Evolutionary conservation across 345 rosid genomes (phyloP).

Genomic region (Citrus medica): DNA sequence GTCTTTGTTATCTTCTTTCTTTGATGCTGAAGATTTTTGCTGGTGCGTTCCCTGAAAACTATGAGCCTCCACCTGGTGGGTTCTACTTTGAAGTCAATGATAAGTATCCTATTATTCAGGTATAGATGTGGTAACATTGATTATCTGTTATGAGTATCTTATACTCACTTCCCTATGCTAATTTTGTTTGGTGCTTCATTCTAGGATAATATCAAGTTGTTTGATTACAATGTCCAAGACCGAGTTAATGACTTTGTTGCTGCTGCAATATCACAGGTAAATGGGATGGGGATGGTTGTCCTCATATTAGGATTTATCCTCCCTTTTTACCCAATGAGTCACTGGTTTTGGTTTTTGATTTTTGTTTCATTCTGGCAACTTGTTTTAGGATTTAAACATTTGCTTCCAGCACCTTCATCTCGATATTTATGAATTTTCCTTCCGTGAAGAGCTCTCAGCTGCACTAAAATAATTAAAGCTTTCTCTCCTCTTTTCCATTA

Average conservation of each 20-base stretch:
- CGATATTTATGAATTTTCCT: background rate
- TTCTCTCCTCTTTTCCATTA: background rate
- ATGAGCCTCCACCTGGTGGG: conserved; percentile 91
- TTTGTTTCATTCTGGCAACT: background rate
- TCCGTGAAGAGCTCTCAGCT: background rate
- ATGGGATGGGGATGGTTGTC: conserved; percentile 5
- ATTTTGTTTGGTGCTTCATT: conserved; percentile 24
- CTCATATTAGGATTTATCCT: background rate
- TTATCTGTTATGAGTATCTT: conserved; percentile 5
- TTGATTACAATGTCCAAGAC: conserved; percentile 95
- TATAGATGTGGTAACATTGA: conserved; percentile 24
- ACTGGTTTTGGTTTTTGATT: background rate
- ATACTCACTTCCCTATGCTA: conserved; percentile 10
- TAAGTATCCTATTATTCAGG: conserved; percentile 77
- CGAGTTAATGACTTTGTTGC: conserved; percentile 89
- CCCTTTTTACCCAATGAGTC: background rate
- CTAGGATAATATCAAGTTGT: conserved; percentile 75
- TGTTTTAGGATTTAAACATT: conserved; percentile 6
- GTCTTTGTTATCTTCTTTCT: conserved; percentile 14
- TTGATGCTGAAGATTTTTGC: conserved; percentile 70
- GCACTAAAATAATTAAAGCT: background rate
- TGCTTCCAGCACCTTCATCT: background rate
- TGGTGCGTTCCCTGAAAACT: conserved; percentile 86
- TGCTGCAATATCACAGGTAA: conserved; percentile 91
- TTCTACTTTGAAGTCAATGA: conserved; percentile 92